Base-by-base conservation (phyloP, 2,329 filamentous ascomycete genomes). In the Chaetothyriales sp. region DNA sequence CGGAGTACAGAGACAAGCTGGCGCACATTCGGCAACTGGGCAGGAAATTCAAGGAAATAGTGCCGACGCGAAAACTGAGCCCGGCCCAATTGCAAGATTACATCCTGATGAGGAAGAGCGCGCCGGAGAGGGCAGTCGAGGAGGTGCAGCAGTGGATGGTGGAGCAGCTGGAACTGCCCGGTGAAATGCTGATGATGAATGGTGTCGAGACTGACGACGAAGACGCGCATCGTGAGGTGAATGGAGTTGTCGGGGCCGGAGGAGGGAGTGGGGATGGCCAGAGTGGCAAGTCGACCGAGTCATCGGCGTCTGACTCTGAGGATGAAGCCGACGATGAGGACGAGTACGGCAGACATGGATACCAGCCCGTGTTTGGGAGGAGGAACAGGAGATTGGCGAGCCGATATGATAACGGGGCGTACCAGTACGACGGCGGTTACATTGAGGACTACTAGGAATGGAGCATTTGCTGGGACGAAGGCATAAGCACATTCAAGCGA, bases 61-160 rank as follows among this genome's bases (percentile, higher is more conserved):
- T 84, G n/a, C 77, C 77, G 0, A 66, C 71, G n/a, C 67, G 65
- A 1, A 64, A 67, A 44, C 75, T 82, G 55, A 76, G 72, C 20
- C 79, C 81, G 0, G 81, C 81, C 0, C 76, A 83, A 64, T 76
- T 84, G 44, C 80, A 83, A 63, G 80, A 80, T 0, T 84, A 81
- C 63, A 61, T 84, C 53, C 67, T 83, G 46, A 81, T 79, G 65
- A 68, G 78, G 44, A 83, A 82, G 67, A 77, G 76, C 67, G 70
- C 73, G 37, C 80, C 80, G 5, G 66, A 68, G 8, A 69, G 71
- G 58, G 80, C 81, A 1, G 62, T 81, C 33, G 66, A 68, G 18
- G 77, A 81, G 60, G 74, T 73, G n/a, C 10, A 43, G 37, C n/a
- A 29, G 7, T 50, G 40, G 48, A 40, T 50, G 10, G 15, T 15